Conservation (phyloP, 371 early-diverging fungal species). For the Mucor indicus region DNA sequence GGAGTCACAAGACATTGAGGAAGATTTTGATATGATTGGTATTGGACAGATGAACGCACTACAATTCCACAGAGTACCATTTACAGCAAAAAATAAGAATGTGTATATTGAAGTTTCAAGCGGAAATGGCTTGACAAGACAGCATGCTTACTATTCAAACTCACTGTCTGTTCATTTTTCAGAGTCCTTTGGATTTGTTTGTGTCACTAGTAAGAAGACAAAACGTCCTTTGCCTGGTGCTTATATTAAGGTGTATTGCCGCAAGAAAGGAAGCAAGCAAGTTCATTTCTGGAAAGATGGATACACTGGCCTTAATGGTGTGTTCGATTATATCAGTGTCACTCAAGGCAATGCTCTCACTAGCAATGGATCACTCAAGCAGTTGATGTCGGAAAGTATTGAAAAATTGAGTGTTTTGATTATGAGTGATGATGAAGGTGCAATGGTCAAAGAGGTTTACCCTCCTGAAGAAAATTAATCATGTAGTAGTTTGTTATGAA, state of each 20-base stretch:
- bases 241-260: constrained; percentile 62
- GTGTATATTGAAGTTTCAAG: constrained; percentile 32
- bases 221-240: constrained; percentile 47
- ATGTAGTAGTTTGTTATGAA: too few species aligned
- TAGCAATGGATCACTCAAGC: not conserved
- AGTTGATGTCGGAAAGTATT: constrained; percentile 13
- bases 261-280: constrained; percentile 22
- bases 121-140: not conserved
- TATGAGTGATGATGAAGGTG: constrained; percentile 27
- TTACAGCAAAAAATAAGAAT: constrained; percentile 17
- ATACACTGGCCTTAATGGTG: constrained; percentile 58
- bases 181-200: constrained; percentile 48
- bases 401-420: constrained; percentile 40
- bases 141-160: not conserved
- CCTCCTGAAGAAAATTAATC: too few species aligned
- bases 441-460: constrained; percentile 36
- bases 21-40: constrained; percentile 38
- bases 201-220: constrained; percentile 34
- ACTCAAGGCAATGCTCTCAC: constrained; percentile 40
- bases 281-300: constrained; percentile 63
- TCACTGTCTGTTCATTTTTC: constrained; percentile 30
- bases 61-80: constrained; percentile 9
- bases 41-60: constrained; percentile 8
- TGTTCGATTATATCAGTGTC: constrained; percentile 57
- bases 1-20: not conserved